phyloP scores from a whole-genome alignment of 495 filamentous ascomycete species.

The Talaromyces proteolyticus region DNA sequence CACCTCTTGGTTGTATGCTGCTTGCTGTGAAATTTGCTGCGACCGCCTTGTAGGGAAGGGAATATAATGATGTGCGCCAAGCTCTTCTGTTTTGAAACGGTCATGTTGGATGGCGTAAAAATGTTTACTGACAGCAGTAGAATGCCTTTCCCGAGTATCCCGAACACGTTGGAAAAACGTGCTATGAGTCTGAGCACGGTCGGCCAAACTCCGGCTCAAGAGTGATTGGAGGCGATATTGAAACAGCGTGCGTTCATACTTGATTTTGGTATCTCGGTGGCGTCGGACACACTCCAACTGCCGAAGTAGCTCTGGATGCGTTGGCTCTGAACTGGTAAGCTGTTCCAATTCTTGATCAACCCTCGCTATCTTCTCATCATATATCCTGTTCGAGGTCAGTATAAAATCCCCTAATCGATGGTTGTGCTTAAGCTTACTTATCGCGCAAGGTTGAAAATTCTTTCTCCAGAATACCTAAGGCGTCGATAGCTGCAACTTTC shows the following conservation, averaged over 20 bases:
- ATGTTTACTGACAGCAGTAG: slow-evolving; percentile 73
- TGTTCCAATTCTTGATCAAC: slow-evolving; percentile 79
- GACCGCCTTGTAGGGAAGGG: slow-evolving; percentile 64
- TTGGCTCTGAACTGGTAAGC: slow-evolving; percentile 66
- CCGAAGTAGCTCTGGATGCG: slow-evolving; percentile 82
- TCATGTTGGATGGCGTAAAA: slow-evolving; percentile 92
- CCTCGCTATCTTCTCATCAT: slow-evolving; percentile 77
- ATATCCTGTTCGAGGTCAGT: slow-evolving; percentile 53
- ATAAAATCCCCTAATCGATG: background rate
- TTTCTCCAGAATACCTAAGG: slow-evolving; percentile 69
- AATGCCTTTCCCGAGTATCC: slow-evolving; percentile 71
- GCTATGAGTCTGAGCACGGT: slow-evolving; percentile 73
- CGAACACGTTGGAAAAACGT: slow-evolving; percentile 83
- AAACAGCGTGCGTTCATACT: slow-evolving; percentile 63
- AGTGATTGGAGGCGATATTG: slow-evolving; percentile 67
- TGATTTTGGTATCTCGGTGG: slow-evolving; percentile 71
- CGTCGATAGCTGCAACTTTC: slow-evolving; percentile 76
- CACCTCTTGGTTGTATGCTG: slow-evolving; percentile 89
- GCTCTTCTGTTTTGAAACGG: slow-evolving; percentile 72
- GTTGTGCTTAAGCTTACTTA: slow-evolving; percentile 50
- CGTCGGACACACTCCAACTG: slow-evolving; percentile 80
- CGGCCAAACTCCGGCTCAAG: slow-evolving; percentile 67
- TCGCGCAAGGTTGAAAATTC: slow-evolving; percentile 82
- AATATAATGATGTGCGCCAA: slow-evolving; percentile 73
- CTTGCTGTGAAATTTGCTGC: slow-evolving; percentile 70